These are phyloP conservation scores for Picea glauca DNA, from an alignment of 75 land plant species.

Conservation along the genomic window DNA sequence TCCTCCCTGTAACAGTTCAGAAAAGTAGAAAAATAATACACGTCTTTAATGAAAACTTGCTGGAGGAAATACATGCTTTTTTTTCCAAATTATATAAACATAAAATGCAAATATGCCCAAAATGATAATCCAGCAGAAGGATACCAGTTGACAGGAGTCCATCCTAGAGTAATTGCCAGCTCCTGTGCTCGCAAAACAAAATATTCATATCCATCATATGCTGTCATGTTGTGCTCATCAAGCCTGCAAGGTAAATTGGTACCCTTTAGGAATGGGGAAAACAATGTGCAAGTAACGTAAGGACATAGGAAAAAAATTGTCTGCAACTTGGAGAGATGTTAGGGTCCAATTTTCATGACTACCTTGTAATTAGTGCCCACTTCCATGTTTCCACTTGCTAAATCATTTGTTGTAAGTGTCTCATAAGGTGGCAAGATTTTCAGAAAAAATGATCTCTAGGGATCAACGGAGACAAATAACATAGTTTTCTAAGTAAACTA, in stretches of 20 bases:
- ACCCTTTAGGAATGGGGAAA: background rate
- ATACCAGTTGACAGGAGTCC: constrained; percentile 97
- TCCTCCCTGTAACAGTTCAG: constrained; percentile 69
- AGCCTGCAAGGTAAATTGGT: constrained; percentile 52
- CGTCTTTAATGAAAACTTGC: background rate
- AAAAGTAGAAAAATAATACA: background rate
- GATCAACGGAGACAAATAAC: too few species aligned
- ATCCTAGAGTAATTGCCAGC: constrained; percentile 60
- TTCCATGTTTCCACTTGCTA: constrained; percentile 23
- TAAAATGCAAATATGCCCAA: background rate
- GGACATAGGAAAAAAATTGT: too few species aligned
- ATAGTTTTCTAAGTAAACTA: too few species aligned
- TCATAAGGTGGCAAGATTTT: too few species aligned
- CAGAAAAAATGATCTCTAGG: too few species aligned
- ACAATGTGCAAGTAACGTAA: background rate
- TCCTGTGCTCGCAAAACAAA: constrained; percentile 88
- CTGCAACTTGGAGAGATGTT: too few species aligned
- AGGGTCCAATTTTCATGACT: background rate
- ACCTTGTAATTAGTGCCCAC: background rate
- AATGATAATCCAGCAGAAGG: constrained; percentile 1
- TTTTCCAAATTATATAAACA: background rate
- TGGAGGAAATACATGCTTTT: background rate
- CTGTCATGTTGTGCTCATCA: constrained; percentile 57
- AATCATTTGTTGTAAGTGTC: background rate
- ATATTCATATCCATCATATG: constrained; percentile 71